Evolutionary conservation across 257 asterid genomes (phyloP), one percentile per base, ranked within the genome.

Genomic region (Solanum corneliomulleri): DNA sequence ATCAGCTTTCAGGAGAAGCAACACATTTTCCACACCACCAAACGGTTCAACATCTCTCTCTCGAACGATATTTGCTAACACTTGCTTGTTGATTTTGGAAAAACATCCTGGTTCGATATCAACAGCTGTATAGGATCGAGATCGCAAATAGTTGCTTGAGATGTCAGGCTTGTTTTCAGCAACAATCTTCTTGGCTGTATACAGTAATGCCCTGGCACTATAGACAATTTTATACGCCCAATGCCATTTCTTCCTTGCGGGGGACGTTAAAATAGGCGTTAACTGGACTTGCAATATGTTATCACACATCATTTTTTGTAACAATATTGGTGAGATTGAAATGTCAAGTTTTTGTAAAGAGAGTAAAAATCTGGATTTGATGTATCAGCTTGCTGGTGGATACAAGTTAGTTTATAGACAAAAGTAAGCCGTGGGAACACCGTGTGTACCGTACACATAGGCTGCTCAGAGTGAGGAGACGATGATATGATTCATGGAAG

Each of bases 11-110:
- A 95, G 91, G 82, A 83, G 23, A 45, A 81, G 37, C 37, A 91
- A 91, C 23, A 95, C 45, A 35, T 90, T 92, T 11, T 69, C 81
- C 11, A 91, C 84, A 10, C 93, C 94, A n/a, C 91, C 98, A 12
- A 94, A 87, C 25, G 71, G 87, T 6, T 21, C 78, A 20, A 85
- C 15, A 3, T 86, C 85, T 89, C 87, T 93, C 14, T 9, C 15
- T 44, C n/a, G 74, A 62, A 84, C 88, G 14, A 90, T 82, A 29
- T 88, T 29, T 5, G 37, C 37, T 6, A 87, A 68, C 21, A 56
- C 18, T 14, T 16, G 41, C 80, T 66, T 27, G 66, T 2, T 14
- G 87, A 41, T n/a, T 14, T 7, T 70, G 13, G 80, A 7, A 41
- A 84, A 66, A 60, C 77, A 6, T 70, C 66, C 60, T 11, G 88